Base-by-base conservation (phyloP, 2,329 filamentous ascomycete species). In the Claviceps cyperi region DNA sequence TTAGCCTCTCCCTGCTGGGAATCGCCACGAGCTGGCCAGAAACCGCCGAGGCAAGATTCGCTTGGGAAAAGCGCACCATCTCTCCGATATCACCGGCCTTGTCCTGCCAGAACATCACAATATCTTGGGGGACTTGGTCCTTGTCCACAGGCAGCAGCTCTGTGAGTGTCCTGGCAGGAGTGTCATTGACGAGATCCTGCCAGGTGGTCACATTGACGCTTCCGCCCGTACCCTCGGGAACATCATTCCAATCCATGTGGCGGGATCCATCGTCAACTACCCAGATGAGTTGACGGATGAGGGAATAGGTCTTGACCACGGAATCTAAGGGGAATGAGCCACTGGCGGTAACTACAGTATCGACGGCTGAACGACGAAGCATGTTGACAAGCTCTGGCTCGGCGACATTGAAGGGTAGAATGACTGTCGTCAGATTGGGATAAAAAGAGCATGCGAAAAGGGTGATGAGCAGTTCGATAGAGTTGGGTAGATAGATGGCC, bases 181-280 rank as follows among this genome's bases (percentile, higher is more conserved):
- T 74, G 54, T 92, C 85, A 55, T 84, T 79, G 24, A 96, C 70
- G 49, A 97, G 77, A 52, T 96, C 86, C 60, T 94, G 86, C 90
- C 91, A 98, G 14, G 91, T 92, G n/a, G 82, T 78, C 15, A 96
- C 85, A 50, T 85, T 85, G 53, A 94, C 74, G 54, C 76, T 81
- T 51, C 83, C 78, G 15, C 83, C 83, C 51, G 83, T 82, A 48
- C 85, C 84, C 60, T 84, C 78, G 11, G 90, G 89, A 2, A 90
- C 79, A 62, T 91, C 86, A 58, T 87, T 90, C 90, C 91, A 98
- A 66, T 95, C 90, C 76, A 98, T 84, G 63, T 97, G 91, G 58
- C 81, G 80, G 69, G 83, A 96, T 41, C 88, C 88, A 60, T 88
- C 79, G 59, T 96, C 91, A 5, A 94, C 88, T 13, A 96, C 90